Percentiles rank a stretch among this genome's conserved stretches.
These are phyloP conservation scores for Aciculosporium take DNA, from an alignment of 2,329 filamentous ascomycete genomes.

Conservation along the genomic window DNA sequence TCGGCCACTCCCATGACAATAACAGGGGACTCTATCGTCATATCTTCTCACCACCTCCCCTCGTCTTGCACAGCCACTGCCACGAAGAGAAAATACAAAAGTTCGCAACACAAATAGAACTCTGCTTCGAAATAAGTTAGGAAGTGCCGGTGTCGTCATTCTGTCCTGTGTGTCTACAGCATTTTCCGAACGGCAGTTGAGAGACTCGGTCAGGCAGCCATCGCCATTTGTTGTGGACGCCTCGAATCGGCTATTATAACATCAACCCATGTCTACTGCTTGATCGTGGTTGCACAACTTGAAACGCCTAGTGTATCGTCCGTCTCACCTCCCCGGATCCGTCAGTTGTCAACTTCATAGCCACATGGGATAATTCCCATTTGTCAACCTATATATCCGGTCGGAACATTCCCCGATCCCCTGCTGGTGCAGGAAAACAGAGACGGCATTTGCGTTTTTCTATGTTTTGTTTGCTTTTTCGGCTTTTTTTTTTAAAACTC, in stretches of 20 bases:
- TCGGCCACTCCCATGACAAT: background rate
- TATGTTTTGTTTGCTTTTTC: no score
- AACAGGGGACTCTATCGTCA: background rate
- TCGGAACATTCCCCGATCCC: background rate
- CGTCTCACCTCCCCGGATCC: background rate
- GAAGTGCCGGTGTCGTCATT: no score
- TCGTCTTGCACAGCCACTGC: background rate
- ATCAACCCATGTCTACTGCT: background rate
- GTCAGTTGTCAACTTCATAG: background rate
- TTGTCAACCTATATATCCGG: background rate
- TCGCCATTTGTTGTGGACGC: background rate
- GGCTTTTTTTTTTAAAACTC: no score
- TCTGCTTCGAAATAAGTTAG: no score
- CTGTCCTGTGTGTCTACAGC: no score
- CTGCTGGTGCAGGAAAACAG: background rate
- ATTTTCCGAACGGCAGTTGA: no score
- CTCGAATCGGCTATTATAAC: background rate
- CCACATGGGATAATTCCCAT: background rate
- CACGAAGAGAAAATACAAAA: background rate
- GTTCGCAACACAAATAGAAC: background rate
- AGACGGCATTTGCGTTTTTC: no score
- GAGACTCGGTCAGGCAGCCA: background rate
- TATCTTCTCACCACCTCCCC: background rate
- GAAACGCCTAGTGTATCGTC: slow-evolving; percentile 4
- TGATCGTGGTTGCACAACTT: slow-evolving; percentile 3